These are phyloP conservation scores for Trichodelitschia bisporula DNA, from an alignment of 495 filamentous ascomycete species.

Conservation along the genomic window DNA sequence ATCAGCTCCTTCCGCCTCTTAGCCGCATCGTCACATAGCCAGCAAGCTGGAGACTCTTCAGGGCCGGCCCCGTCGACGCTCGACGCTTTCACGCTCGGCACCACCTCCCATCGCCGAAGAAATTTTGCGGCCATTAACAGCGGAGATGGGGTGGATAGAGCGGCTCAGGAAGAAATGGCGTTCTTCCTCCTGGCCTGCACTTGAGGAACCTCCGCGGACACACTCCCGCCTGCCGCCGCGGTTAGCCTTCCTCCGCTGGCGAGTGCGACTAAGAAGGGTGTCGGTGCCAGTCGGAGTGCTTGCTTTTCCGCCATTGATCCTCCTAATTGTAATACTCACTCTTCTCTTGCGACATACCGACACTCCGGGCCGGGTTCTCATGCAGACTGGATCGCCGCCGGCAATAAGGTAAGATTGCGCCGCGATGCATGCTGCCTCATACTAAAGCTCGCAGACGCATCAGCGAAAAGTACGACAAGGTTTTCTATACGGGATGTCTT, in stretches of 20 bases:
- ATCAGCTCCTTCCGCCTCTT: too few species aligned
- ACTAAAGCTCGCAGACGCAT: constrained; percentile 44
- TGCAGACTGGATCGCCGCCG: constrained; percentile 76
- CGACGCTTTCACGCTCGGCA: too few species aligned
- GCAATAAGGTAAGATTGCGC: constrained; percentile 45
- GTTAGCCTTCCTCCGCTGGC: constrained; percentile 69
- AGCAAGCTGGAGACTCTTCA: too few species aligned
- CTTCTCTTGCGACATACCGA: constrained; percentile 79
- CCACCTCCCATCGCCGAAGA: too few species aligned
- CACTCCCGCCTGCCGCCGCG: constrained; percentile 27
- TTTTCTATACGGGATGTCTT: constrained; percentile 77
- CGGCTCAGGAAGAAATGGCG: too few species aligned
- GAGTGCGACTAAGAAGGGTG: constrained; percentile 79
- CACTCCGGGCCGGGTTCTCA: constrained; percentile 56
- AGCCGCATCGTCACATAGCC: too few species aligned
- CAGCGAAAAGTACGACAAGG: constrained; percentile 88
- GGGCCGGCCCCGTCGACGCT: too few species aligned
- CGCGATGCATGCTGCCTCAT: not conserved
- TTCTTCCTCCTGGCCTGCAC: constrained; percentile 22
- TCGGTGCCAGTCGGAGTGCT: constrained; percentile 87
- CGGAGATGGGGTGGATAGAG: too few species aligned
- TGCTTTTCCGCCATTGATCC: constrained; percentile 75
- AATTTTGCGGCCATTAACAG: too few species aligned
- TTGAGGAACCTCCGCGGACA: constrained; percentile 31
- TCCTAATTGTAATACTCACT: constrained; percentile 72